These are phyloP conservation scores for Biscogniauxia sp. DNA, from an alignment of 2,329 filamentous ascomycete species.

Conservation along the genomic window DNA sequence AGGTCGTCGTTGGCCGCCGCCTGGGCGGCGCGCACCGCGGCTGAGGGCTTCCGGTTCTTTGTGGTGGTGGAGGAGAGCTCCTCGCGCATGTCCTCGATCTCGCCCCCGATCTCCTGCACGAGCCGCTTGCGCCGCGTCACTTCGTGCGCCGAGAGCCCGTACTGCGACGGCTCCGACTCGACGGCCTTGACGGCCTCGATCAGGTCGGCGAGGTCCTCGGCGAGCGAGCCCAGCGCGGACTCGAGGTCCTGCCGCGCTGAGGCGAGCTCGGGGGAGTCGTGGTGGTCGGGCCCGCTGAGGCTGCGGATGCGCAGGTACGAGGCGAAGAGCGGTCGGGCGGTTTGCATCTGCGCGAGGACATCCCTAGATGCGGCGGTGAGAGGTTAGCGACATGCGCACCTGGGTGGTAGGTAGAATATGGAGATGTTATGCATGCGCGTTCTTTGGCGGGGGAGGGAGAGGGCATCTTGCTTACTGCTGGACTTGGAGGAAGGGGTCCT, in stretches of 20 bases:
- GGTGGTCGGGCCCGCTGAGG: constrained; percentile 56
- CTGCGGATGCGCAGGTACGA: constrained; percentile 96
- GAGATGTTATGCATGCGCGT: not conserved
- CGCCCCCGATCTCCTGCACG: constrained; percentile 83
- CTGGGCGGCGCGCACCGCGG: constrained; percentile 25
- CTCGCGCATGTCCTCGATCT: constrained; percentile 85
- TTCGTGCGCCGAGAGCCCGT: constrained; percentile 80
- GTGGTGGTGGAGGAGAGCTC: constrained; percentile 56
- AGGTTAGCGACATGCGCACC: not conserved
- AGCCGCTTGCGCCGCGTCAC: constrained; percentile 76
- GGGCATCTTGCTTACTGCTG: constrained; percentile 53
- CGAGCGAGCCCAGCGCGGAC: constrained; percentile 62
- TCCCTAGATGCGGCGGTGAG: constrained; percentile 57
- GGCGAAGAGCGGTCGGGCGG: constrained; percentile 81
- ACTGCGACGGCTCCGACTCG: constrained; percentile 82
- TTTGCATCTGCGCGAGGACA: constrained; percentile 78
- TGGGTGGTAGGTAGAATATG: not conserved
- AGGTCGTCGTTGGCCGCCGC: constrained; percentile 42
- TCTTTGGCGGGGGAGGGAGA: constrained; percentile 3
- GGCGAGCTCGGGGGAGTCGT: constrained; percentile 72
- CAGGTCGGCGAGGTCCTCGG: constrained; percentile 85
- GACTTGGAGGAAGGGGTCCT: constrained; percentile 71
- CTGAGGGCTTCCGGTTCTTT: not conserved
- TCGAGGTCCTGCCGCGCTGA: constrained; percentile 71
- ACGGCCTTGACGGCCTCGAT: constrained; percentile 82